Evolutionary conservation across 805 yeast species (phyloP).

Genomic region (Myxozyma melibiosi): DNA sequence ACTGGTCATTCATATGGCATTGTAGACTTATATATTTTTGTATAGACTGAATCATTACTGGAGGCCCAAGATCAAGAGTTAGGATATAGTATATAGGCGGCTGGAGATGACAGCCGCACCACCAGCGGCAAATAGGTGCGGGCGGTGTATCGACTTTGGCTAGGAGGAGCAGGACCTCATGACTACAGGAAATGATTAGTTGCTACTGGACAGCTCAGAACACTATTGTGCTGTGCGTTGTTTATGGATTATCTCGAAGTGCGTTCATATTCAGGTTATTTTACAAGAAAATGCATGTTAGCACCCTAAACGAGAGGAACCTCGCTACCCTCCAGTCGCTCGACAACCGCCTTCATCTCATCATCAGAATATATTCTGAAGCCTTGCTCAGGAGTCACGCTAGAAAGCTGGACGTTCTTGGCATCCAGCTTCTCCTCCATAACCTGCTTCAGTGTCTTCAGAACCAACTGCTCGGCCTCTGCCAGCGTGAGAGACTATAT

Average conservation of each 20-base stretch:
- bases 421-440: conserved; percentile 99
- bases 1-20: too few relatives aligned
- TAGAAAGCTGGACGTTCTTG: conserved; percentile 91
- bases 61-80: too few relatives aligned
- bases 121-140: background rate
- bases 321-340: conserved; percentile 49
- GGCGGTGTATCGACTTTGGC: too few relatives aligned
- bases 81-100: too few relatives aligned
- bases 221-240: background rate
- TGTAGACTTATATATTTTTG: too few relatives aligned
- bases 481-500: conserved; percentile 72
- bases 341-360: conserved; percentile 79
- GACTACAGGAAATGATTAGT: too few relatives aligned
- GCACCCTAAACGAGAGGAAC: conserved; percentile 1
- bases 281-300: background rate
- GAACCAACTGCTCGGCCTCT: conserved; percentile 88
- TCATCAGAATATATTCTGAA: conserved; percentile 82
- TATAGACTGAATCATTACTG: too few relatives aligned
- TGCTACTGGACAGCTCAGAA: too few relatives aligned
- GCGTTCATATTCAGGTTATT: too few relatives aligned
- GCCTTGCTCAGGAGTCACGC: conserved; percentile 84
- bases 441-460: conserved; percentile 91
- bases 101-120: background rate
- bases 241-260: too few relatives aligned
- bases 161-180: too few relatives aligned